Conservation (phyloP, 1,284 basidiomycete species). For the Malassezia pachydermatis region DNA sequence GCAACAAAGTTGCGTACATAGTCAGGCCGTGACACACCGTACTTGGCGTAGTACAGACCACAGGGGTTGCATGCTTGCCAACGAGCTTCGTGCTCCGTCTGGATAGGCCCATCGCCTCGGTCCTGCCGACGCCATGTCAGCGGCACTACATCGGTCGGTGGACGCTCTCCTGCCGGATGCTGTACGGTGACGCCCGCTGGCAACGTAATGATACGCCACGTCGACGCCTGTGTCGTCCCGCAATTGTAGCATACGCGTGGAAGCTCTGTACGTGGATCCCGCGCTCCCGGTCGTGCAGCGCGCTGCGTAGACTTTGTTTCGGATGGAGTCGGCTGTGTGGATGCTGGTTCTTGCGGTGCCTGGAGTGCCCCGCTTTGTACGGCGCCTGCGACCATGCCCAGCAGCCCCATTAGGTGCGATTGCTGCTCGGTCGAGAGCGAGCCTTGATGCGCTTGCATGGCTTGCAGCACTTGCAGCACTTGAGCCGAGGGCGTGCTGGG, state of each 20-base stretch:
- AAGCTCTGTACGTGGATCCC: conserved; percentile 5
- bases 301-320: background rate
- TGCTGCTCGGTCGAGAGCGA: conserved; percentile 9
- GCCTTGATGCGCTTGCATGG: conserved; percentile 18
- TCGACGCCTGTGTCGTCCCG: conserved; percentile 23
- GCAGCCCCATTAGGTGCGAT: conserved; percentile 13
- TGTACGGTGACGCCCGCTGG: conserved; percentile 23
- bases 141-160: conserved; percentile 16
- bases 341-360: background rate
- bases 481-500: conserved; percentile 7
- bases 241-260: conserved; percentile 41
- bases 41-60: conserved; percentile 38
- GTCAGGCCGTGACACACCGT: conserved; percentile 29
- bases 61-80: conserved; percentile 45
- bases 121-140: conserved; percentile 14
- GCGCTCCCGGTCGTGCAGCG: background rate
- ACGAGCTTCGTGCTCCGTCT: conserved; percentile 24
- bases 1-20: conserved; percentile 25
- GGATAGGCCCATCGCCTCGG: conserved; percentile 8
- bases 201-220: conserved; percentile 33
- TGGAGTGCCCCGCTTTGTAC: conserved; percentile 3
- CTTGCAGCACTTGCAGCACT: conserved; percentile 22
- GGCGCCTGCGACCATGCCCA: conserved; percentile 14
- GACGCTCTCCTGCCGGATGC: conserved; percentile 26
- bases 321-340: background rate